Evolutionary conservation across 1,284 basidiomycete species (phyloP), one percentile per base, ranked within the genome.

Genomic region (Boletus subluridellus): DNA sequence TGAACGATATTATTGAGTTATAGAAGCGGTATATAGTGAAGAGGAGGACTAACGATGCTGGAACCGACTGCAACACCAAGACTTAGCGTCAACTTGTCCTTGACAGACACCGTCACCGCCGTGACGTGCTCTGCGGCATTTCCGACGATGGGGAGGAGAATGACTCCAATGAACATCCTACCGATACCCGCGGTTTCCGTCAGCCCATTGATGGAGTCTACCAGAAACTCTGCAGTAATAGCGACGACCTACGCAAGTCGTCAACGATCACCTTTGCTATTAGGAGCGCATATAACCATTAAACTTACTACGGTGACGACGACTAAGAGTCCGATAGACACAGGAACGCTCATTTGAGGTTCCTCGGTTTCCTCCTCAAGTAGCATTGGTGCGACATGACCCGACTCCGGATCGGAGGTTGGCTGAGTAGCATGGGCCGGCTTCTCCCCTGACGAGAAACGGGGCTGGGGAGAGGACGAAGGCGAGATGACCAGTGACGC

Each of bases 161-260:
- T 21, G 21, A 21, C 21, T 21, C 86, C 92, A 50, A 95, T 82
- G 78, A 92, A 95, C 66, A 91, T 87, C 66, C 87, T 86, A 66
- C 80, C 80, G 65, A 93, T 80, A 45, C 15, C n/a, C 35, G 77
- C 76, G 26, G 74, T 72, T 0, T 71, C 72, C 1, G 90, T 89
- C 65, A 86, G 65, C 52, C 82, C 83, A 49, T 84, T 82, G 77
- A 95, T 92, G 4, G 89, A 87, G 63, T 85, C 85, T 4, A 95
- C 90, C 38, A 96, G 77, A 73, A 81, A 89, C 65, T 95, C 94
- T n/a, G 93, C 91, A 15, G 88, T 91, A 32, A 94, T 73, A 2
- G 85, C 85, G 7, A 87, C 83, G 28, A 84, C 65, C 84, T 86
- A 55, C 7, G 12, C 3, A 9, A 3, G 39, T 44, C 15, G 12